Evolutionary conservation across 2,329 filamentous ascomycete species (phyloP).

Genomic region (Metarhizium album): DNA sequence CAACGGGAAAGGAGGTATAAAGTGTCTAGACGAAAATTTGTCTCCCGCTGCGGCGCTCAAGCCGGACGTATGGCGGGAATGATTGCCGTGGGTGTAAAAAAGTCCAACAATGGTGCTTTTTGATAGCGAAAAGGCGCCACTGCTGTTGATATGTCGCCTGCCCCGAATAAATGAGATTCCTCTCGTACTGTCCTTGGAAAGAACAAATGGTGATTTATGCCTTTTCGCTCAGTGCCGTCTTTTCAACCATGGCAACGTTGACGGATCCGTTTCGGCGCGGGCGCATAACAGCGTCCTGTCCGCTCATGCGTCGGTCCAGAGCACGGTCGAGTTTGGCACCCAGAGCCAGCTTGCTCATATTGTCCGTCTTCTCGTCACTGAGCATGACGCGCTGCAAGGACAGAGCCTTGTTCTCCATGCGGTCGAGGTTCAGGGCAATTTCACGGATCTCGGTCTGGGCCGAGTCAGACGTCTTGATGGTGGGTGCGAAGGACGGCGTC

Average conservation of each 20-base stretch:
- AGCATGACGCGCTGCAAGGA: constrained; percentile 63
- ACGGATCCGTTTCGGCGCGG: constrained; percentile 28
- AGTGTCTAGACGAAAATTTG: not conserved
- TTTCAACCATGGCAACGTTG: constrained; percentile 17
- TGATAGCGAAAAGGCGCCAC: not conserved
- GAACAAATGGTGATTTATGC: constrained; percentile 1
- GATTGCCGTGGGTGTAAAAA: no score
- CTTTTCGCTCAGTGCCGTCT: constrained; percentile 29
- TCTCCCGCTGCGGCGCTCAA: not conserved
- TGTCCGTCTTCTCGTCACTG: constrained; percentile 68
- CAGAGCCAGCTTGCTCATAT: constrained; percentile 75
- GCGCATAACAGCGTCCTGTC: constrained; percentile 82
- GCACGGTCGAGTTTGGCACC: constrained; percentile 86
- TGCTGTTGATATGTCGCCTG: not conserved
- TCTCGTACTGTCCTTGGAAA: not conserved
- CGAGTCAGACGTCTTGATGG: constrained; percentile 41
- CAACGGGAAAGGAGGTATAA: no score
- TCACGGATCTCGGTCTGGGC: constrained; percentile 49
- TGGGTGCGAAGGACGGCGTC: constrained; percentile 49
- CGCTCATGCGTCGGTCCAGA: constrained; percentile 72
- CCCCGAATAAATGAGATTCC: not conserved
- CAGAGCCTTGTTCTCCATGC: constrained; percentile 83
- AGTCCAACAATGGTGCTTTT: not conserved
- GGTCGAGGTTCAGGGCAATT: constrained; percentile 70
- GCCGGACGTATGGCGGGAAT: not conserved